phyloP scores from a whole-genome alignment of 352 stramenopile genomes.

The Aphanomyces stellatus region DNA sequence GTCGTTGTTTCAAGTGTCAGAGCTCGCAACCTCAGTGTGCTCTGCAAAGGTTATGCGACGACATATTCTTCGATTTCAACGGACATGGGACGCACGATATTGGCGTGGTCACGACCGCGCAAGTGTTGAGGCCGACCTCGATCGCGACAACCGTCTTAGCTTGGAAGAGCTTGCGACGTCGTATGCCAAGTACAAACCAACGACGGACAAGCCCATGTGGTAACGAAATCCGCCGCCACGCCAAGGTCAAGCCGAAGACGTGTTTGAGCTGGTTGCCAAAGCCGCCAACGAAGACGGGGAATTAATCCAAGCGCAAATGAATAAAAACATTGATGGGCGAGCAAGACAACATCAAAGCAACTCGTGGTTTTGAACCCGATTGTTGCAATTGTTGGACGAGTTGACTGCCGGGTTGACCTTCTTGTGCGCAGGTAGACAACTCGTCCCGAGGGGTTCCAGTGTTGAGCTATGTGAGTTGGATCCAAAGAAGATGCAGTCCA shows the following conservation, averaged over 20 bases:
- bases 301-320: constrained; percentile 43
- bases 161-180: constrained; percentile 72
- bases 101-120: constrained; percentile 18
- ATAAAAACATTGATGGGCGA: constrained; percentile 8
- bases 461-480: not conserved
- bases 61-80: constrained; percentile 30
- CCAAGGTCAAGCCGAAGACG: constrained; percentile 21
- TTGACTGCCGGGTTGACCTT: constrained; percentile 24
- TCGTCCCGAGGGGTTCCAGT: not conserved
- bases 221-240: not conserved
- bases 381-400: constrained; percentile 29
- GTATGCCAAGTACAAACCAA: not conserved
- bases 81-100: constrained; percentile 23
- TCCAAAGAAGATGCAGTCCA: constrained; percentile 23
- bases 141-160: constrained; percentile 21
- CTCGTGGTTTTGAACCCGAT: constrained; percentile 2
- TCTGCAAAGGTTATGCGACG: constrained; percentile 23
- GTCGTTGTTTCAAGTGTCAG: constrained; percentile 23
- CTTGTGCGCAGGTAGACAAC: constrained; percentile 21
- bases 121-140: constrained; percentile 23
- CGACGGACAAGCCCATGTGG: not conserved
- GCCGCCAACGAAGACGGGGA: constrained; percentile 37
- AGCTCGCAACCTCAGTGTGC: constrained; percentile 26
- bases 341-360: not conserved
- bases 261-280: constrained; percentile 26